phyloP scores from a whole-genome alignment of 441 rosid genomes.

The Pelargonium cotyledonis region DNA sequence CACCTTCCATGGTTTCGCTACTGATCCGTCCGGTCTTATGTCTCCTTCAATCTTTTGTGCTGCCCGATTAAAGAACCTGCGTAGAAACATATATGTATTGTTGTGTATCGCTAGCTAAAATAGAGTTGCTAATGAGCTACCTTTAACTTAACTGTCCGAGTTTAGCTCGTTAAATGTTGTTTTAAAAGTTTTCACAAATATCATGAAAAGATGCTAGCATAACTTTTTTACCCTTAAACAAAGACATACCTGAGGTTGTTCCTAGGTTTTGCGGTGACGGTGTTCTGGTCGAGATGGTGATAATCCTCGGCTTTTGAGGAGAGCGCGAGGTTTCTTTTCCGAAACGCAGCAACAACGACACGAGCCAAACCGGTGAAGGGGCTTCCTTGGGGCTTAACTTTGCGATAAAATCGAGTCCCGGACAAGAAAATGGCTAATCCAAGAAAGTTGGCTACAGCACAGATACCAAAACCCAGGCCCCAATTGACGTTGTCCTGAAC shows the following conservation, averaged over 20 bases:
- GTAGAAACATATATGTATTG: too few relatives aligned
- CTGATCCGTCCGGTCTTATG: slow-evolving; percentile 20
- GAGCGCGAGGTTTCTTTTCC: slow-evolving; percentile 21
- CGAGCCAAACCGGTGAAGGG: slow-evolving; percentile 26
- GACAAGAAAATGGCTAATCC: slow-evolving; percentile 15
- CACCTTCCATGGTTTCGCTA: slow-evolving; percentile 34
- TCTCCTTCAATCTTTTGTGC: slow-evolving; percentile 32
- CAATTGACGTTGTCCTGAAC: slow-evolving; percentile 28
- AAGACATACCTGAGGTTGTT: neutral
- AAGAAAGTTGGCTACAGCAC: slow-evolving; percentile 15
- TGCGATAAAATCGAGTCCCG: slow-evolving; percentile 24
- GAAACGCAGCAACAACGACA: slow-evolving; percentile 23
- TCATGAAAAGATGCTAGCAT: too few relatives aligned
- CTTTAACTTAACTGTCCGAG: too few relatives aligned
- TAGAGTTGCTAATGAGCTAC: too few relatives aligned
- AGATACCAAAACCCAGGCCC: slow-evolving; percentile 28
- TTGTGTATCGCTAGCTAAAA: too few relatives aligned
- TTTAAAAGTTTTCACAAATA: too few relatives aligned
- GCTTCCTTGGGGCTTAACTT: slow-evolving; percentile 21
- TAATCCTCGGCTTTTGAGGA: slow-evolving; percentile 14
- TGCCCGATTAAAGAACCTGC: slow-evolving; percentile 53
- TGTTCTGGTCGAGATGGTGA: slow-evolving; percentile 8
- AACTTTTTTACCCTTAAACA: too few relatives aligned
- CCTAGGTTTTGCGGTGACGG: neutral
- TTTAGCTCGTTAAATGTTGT: too few relatives aligned